Percentiles rank a stretch among this genome's conserved stretches.
Evolutionary conservation across 768 basidiomycete genomes (phyloP).

Genomic region (Holtermanniella nyarrowii): DNA sequence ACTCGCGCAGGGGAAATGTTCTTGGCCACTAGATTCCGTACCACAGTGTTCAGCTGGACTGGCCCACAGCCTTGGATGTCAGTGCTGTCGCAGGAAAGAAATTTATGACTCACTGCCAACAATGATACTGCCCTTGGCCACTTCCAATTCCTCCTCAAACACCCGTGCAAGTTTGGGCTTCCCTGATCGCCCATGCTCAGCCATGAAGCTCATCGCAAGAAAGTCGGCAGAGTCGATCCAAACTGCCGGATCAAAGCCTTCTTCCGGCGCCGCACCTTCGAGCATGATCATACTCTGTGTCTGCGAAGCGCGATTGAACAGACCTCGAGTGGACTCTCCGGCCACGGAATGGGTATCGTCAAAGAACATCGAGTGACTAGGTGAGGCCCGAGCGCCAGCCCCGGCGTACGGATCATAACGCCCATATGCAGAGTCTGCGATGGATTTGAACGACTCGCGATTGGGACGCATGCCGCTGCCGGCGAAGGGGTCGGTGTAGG

Average conservation of each 20-base stretch:
- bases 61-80: constrained; percentile 59
- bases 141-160: constrained; percentile 55
- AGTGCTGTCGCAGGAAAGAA: neutral
- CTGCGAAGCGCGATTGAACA: constrained; percentile 14
- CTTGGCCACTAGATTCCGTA: constrained; percentile 55
- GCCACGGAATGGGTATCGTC: constrained; percentile 23
- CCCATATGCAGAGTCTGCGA: constrained; percentile 23
- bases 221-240: constrained; percentile 53
- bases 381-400: constrained; percentile 13
- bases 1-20: constrained; percentile 53
- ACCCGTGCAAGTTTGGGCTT: constrained; percentile 57
- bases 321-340: constrained; percentile 20
- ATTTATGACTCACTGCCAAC: constrained; percentile 55
- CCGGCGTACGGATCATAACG: constrained; percentile 21
- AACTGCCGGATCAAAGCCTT: constrained; percentile 17
- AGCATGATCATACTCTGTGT: constrained; percentile 34
- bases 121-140: constrained; percentile 50
- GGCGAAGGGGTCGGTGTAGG: neutral
- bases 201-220: constrained; percentile 51
- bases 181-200: constrained; percentile 57
- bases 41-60: constrained; percentile 55
- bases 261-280: constrained; percentile 11
- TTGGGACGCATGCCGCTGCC: too few species aligned
- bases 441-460: constrained; percentile 14
- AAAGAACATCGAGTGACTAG: constrained; percentile 23